Evolutionary conservation across 805 yeast species (phyloP).

Genomic region (Komagataella pastoris): DNA sequence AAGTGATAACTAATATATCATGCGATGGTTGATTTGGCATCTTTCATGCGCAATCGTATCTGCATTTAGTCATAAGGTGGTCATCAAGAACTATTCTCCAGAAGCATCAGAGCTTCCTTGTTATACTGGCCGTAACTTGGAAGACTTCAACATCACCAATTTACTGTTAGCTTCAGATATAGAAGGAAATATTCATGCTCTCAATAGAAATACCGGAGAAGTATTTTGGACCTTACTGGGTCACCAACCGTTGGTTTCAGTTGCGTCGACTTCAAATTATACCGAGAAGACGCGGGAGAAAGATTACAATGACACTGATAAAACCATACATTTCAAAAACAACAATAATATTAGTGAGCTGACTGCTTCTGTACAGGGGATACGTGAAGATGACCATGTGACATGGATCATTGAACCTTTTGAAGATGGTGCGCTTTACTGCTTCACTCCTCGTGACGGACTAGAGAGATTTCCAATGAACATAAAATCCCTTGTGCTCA

Average conservation of each 20-base stretch:
- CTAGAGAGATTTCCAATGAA: slow-evolving; percentile 72
- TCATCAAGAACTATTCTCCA: not conserved
- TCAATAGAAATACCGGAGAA: slow-evolving; percentile 63
- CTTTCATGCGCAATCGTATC: not conserved
- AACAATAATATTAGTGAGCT: not conserved
- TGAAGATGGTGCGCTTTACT: slow-evolving; percentile 73
- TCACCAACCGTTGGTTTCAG: slow-evolving; percentile 42
- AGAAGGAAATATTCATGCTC: slow-evolving; percentile 79
- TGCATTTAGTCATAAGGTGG: not conserved
- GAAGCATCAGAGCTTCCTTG: not conserved
- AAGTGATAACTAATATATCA: not conserved
- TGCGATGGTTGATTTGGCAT: not conserved
- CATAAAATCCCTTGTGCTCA: slow-evolving; percentile 60
- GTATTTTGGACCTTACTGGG: slow-evolving; percentile 66
- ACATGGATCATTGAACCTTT: slow-evolving; percentile 89
- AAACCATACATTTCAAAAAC: not conserved
- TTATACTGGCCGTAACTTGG: not conserved
- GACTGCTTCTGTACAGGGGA: slow-evolving; percentile 1
- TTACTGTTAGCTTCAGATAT: slow-evolving; percentile 63
- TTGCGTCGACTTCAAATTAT: slow-evolving; percentile 1
- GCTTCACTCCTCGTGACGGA: slow-evolving; percentile 64
- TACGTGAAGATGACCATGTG: slow-evolving; percentile 14
- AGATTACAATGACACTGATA: not conserved
- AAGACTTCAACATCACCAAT: slow-evolving; percentile 22
- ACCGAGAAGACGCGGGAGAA: slow-evolving; percentile 1